These are phyloP conservation scores for Coemansia sp. DNA, from an alignment of 371 early-diverging fungal species.

Conservation along the genomic window DNA sequence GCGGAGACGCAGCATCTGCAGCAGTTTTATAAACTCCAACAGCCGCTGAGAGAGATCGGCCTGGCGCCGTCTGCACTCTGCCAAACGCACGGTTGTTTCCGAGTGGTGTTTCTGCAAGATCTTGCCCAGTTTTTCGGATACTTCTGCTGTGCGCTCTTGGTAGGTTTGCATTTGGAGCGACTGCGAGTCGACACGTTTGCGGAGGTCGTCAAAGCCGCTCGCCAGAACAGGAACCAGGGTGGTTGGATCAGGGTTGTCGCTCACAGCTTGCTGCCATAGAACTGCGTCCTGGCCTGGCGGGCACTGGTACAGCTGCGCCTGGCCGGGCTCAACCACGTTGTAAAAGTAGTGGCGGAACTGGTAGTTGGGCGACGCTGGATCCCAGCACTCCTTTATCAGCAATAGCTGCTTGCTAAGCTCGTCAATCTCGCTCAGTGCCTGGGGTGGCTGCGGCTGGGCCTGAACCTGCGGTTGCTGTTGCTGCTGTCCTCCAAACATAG, in stretches of 20 bases:
- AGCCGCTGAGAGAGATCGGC: constrained; percentile 75
- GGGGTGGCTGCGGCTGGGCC: constrained; percentile 53
- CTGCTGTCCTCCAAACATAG: too few relatives aligned
- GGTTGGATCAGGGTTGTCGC: constrained; percentile 79
- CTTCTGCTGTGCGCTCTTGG: constrained; percentile 63
- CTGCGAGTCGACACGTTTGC: constrained; percentile 79
- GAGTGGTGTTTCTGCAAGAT: constrained; percentile 62
- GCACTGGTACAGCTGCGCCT: constrained; percentile 72
- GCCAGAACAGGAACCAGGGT: constrained; percentile 89
- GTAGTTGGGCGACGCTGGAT: constrained; percentile 73
- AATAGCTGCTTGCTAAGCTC: constrained; percentile 61
- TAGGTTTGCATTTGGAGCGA: constrained; percentile 61
- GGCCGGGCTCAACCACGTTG: constrained; percentile 78
- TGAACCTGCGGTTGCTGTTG: constrained; percentile 11
- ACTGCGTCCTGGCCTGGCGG: constrained; percentile 70
- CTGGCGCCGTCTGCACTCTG: constrained; percentile 71
- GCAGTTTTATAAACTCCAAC: constrained; percentile 73
- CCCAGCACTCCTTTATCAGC: constrained; percentile 72
- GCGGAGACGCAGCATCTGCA: constrained; percentile 76
- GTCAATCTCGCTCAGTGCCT: constrained; percentile 44
- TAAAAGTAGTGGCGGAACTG: constrained; percentile 90
- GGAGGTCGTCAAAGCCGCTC: constrained; percentile 81
- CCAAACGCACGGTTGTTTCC: constrained; percentile 62
- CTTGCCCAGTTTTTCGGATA: constrained; percentile 63
- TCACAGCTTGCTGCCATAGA: constrained; percentile 79